Percentiles rank a stretch among this genome's conserved stretches.
phyloP scores from a whole-genome alignment of 129 eudicot genomes.

The Arctium minus region DNA sequence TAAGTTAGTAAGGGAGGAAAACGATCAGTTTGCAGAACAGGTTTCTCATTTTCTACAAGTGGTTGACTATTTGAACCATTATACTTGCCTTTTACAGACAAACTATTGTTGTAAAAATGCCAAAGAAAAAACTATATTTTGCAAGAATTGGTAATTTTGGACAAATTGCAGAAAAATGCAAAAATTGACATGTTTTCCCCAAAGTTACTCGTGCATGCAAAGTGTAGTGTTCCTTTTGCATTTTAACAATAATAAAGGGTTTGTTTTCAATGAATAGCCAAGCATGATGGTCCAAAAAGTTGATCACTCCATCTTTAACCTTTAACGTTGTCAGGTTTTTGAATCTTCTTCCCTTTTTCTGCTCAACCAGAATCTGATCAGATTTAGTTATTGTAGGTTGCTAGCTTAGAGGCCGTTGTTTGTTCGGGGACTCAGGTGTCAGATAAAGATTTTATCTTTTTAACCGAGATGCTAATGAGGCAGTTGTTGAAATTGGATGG shows the following conservation, averaged over 20 bases:
- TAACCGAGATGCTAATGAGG: conserved; percentile 83
- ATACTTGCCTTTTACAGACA: background rate
- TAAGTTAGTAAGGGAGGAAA: conserved; percentile 58
- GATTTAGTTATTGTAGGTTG: conserved; percentile 42
- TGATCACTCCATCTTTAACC: background rate
- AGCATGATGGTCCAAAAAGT: background rate
- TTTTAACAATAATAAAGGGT: background rate
- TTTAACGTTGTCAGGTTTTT: background rate
- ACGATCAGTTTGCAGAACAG: conserved; percentile 68
- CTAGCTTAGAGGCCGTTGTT: conserved; percentile 55
- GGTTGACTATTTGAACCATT: background rate
- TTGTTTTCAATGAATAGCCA: background rate
- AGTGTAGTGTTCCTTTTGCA: background rate
- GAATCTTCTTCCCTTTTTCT: background rate
- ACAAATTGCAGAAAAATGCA: background rate
- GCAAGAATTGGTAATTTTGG: background rate
- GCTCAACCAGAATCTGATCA: background rate
- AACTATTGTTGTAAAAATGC: background rate
- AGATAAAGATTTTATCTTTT: conserved; percentile 52
- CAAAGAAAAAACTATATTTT: background rate
- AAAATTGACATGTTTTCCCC: background rate
- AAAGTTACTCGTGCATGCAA: background rate
- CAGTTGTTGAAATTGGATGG: conserved; percentile 77
- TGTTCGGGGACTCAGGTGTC: conserved; percentile 66
- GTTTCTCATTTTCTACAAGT: conserved; percentile 21